Evolutionary conservation across 768 basidiomycete genomes (phyloP).

Genomic region (Saitozyma podzolica): DNA sequence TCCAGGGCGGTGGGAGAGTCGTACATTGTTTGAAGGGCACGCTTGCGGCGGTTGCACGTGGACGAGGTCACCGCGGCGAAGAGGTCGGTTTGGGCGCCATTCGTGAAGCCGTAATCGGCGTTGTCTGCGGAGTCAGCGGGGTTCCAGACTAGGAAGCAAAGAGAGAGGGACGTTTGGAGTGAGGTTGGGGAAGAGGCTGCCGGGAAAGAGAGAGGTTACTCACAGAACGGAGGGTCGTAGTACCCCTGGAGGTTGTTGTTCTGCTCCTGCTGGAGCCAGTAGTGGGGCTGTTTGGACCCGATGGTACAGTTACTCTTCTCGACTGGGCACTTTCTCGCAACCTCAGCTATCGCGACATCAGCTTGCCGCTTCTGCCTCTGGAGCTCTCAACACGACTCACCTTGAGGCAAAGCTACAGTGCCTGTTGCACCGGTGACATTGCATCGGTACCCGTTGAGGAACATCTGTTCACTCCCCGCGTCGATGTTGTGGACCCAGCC

Average conservation of each 20-base stretch:
- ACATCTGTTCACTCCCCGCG: slow-evolving; percentile 43
- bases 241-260: slow-evolving; percentile 45
- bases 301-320: slow-evolving; percentile 49
- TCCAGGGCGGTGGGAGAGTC: not conserved
- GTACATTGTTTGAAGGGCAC: not conserved
- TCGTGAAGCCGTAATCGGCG: slow-evolving; percentile 46
- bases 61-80: slow-evolving; percentile 20
- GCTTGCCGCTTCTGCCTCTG: too few relatives aligned
- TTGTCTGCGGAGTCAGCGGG: slow-evolving; percentile 31
- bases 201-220: not conserved
- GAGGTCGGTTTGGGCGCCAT: slow-evolving; percentile 52
- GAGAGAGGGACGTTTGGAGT: not conserved
- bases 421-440: slow-evolving; percentile 44
- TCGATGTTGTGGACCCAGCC: slow-evolving; percentile 47
- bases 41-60: slow-evolving; percentile 6
- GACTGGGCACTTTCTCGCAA: slow-evolving; percentile 47
- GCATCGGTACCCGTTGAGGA: slow-evolving; percentile 43
- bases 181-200: not conserved
- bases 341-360: slow-evolving; percentile 25
- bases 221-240: slow-evolving; percentile 49
- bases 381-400: slow-evolving; percentile 24
- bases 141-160: too few relatives aligned
- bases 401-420: slow-evolving; percentile 31
- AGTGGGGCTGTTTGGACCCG: slow-evolving; percentile 49
- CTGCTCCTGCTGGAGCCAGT: slow-evolving; percentile 45